Evolutionary conservation across 345 rosid genomes (phyloP), one percentile per base, ranked within the genome.

Genomic region (Anacardium occidentale): DNA sequence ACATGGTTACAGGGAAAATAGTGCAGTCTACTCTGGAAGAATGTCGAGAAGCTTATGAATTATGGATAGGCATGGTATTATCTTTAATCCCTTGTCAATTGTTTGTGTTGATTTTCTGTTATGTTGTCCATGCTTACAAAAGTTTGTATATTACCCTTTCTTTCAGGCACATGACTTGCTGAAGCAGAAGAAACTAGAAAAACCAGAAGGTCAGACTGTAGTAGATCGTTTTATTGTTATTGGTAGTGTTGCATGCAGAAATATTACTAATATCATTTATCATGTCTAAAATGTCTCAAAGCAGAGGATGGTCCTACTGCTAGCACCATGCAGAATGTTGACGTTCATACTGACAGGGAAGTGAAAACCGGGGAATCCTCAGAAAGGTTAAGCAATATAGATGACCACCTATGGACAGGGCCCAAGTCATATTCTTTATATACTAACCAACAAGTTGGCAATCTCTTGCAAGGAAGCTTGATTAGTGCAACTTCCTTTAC

Each of bases 21-120:
- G 84, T 95, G 85, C 92, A 90, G 84, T 89, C 97, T 75, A 89
- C 98, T 58, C 17, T 88, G 83, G 97, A 91, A 68, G 97, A 92
- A 77, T 92, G 98, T 73, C 84, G 84, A 67, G 98, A 92, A 82
- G 89, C 90, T 69, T 89, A 88, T 83, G 91, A 83, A 76, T 71
- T 70, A 62, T 91, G 94, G 97, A 78, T 89, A 76, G 76, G 75
- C 58, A 85, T 89, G 98, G 99, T 89, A 85, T 34, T 47, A 20
- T 59, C 45, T 20, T 56, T 1, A 2, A 2, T 74, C 60, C 59
- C 32, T 17, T 32, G 42, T 24, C 13, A 52, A 3, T 44, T 1
- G 21, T 29, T 66, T 37, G 25, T 56, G 29, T 55, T 45, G 40
- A 47, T 68, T 62, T 75, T 64, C 51, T 21, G 42, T 64, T 75